Evolutionary conservation across 495 filamentous ascomycete species (phyloP).

Genomic region (Emericellopsis terricola): DNA sequence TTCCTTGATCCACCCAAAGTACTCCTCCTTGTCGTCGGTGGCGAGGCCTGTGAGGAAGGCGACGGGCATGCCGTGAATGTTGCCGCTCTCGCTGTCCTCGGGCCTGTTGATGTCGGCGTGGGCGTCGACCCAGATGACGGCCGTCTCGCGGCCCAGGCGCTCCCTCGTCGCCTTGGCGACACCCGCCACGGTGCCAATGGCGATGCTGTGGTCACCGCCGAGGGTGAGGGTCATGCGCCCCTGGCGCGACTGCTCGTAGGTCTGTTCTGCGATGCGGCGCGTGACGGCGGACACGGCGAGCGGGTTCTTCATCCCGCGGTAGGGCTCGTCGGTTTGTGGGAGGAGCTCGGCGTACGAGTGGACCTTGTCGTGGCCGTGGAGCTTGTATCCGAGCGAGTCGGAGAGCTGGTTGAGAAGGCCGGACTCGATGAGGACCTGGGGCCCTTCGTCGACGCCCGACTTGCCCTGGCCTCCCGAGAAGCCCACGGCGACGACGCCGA

Average conservation of each 20-base stretch:
- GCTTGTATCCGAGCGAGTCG: slow-evolving; percentile 71
- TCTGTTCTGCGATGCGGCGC: slow-evolving; percentile 56
- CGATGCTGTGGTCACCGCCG: slow-evolving; percentile 91
- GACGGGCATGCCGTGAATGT: slow-evolving; percentile 97
- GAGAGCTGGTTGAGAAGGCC: slow-evolving; percentile 73
- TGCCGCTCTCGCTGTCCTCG: slow-evolving; percentile 74
- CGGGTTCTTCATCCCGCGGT: slow-evolving; percentile 87
- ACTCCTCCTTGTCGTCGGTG: slow-evolving; percentile 46
- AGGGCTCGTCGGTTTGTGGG: slow-evolving; percentile 54
- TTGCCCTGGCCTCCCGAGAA: slow-evolving; percentile 95
- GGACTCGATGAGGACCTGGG: slow-evolving; percentile 73
- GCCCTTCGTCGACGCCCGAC: slow-evolving; percentile 80
- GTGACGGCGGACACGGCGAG: slow-evolving; percentile 81
- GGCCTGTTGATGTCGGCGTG: slow-evolving; percentile 97
- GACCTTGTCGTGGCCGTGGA: slow-evolving; percentile 69
- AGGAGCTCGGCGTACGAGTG: slow-evolving; percentile 68
- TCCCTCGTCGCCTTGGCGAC: slow-evolving; percentile 72
- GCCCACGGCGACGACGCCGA: slow-evolving; percentile 87
- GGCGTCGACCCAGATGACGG: slow-evolving; percentile 96
- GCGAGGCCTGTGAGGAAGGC: slow-evolving; percentile 78
- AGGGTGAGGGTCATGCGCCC: slow-evolving; percentile 85
- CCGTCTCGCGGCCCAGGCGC: slow-evolving; percentile 62
- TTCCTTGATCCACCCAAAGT: slow-evolving; percentile 76
- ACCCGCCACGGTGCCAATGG: slow-evolving; percentile 80
- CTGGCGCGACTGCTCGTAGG: slow-evolving; percentile 69